A percentile compares a stretch with the other conserved stretches of the same genome.
These are phyloP conservation scores for Gymnopilus dilepis DNA, from an alignment of 768 basidiomycete species.

Conservation along the genomic window DNA sequence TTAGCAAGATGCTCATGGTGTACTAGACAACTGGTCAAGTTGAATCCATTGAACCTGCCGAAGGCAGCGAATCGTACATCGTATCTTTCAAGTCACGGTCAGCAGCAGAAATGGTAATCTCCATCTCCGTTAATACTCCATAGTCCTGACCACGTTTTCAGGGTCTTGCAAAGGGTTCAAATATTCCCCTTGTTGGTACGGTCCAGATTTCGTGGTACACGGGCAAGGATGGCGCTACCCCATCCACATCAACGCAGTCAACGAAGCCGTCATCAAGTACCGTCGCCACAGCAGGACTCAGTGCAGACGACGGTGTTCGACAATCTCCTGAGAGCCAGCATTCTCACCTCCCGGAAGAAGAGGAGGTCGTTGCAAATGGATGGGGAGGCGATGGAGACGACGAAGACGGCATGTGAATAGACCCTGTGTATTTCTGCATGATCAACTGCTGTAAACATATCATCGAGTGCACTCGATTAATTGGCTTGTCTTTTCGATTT, in stretches of 20 bases:
- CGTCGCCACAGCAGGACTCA: constrained; percentile 15
- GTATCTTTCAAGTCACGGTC: constrained; percentile 75
- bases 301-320: constrained; percentile 29
- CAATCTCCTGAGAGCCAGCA: constrained; percentile 35
- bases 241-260: constrained; percentile 26
- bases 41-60: constrained; percentile 62
- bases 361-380: constrained; percentile 67
- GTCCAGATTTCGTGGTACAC: constrained; percentile 74
- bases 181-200: constrained; percentile 67
- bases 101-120: constrained; percentile 75
- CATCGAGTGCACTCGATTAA: background rate
- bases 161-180: constrained; percentile 75
- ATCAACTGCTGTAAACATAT: constrained; percentile 23
- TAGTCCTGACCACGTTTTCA: constrained; percentile 31
- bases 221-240: constrained; percentile 32
- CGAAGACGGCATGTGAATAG: constrained; percentile 64
- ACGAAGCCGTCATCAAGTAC: constrained; percentile 22
- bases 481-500: background rate
- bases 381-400: constrained; percentile 77
- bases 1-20: constrained; percentile 10
- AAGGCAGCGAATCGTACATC: constrained; percentile 48
- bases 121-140: constrained; percentile 16
- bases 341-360: constrained; percentile 49
- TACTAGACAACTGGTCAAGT: constrained; percentile 70
- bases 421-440: constrained; percentile 13